Base-by-base conservation (phyloP, 2,329 filamentous ascomycete genomes). In the Didymella exigua region DNA sequence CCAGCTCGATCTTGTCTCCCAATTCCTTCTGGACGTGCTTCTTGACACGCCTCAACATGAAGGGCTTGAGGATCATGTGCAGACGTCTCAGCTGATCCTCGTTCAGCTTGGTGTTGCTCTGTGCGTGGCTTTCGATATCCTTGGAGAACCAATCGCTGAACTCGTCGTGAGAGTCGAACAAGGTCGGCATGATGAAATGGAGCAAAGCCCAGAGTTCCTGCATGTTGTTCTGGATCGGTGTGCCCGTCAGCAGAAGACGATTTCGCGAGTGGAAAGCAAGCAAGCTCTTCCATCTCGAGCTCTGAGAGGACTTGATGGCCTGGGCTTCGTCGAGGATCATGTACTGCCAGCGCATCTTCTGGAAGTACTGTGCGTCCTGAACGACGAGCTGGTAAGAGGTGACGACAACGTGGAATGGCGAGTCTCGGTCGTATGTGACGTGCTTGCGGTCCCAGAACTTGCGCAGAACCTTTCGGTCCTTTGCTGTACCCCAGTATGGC, bases 371-470 rank as follows among this genome's bases (percentile, higher is more conserved):
- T 1, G 96, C 91, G 73, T 99, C 95, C 23, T 93, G 90, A 18
- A 99, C 95, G 23, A 99, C 95, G 31, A 99, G 83, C 76, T 99
- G 95, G 75, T 99, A 99, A 0, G 93, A 98, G 0, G 95, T 99
- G 42, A 99, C 88, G 46, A 97, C 86, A 47, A 99, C 93, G 72
- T 99, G 95, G 80, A 99, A 98, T 13, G 92, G 88, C 0, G 93
- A 92, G 54, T 97, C 92, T 69, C 90, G 91, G 68, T 86, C 92
- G 78, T 99, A 99, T 3, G 93, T 97, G 65, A 93, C 89, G 74
- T 98, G 93, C 78, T 97, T 97, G 68, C 95, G 88, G 75, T 99
- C 95, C 95, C 95, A 99, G 78, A 98, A 98, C 78, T 98, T 99
- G 54, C 95, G 90, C 53, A 99, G 83, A 43, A 98, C 90, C 76